Conservation (phyloP, 1,284 basidiomycete genomes). For the Heterobasidion occidentale region DNA sequence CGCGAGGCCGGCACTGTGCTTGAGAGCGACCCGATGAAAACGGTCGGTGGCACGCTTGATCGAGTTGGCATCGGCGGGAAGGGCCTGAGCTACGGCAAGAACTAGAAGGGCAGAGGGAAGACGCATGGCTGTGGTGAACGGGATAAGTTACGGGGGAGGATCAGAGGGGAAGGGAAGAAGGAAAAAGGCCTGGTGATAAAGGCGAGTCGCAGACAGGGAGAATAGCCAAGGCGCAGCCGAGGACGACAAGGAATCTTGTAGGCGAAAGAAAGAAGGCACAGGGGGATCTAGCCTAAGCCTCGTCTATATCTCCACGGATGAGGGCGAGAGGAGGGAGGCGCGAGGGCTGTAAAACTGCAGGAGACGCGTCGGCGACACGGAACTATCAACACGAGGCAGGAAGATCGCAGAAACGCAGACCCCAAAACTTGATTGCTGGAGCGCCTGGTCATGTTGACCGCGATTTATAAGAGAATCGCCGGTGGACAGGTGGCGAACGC, state of each 20-base stretch:
- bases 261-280: not conserved
- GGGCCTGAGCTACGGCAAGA: conserved; percentile 24
- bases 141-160: not conserved
- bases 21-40: conserved; percentile 35
- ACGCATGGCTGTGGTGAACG: conserved; percentile 9
- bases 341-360: conserved; percentile 5
- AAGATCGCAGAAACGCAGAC: not conserved
- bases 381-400: conserved; percentile 9
- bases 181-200: not conserved
- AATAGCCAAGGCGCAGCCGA: not conserved
- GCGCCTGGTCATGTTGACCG: too few species aligned
- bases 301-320: not conserved
- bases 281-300: not conserved
- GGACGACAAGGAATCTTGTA: too few species aligned
- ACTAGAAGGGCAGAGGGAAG: conserved; percentile 24
- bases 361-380: not conserved
- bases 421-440: too few species aligned
- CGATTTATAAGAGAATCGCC: too few species aligned
- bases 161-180: conserved; percentile 5
- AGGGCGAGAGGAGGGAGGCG: not conserved
- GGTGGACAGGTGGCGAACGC: too few species aligned
- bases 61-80: conserved; percentile 28
- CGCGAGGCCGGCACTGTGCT: conserved; percentile 51
- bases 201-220: not conserved
- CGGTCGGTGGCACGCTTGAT: conserved; percentile 19